phyloP scores from a whole-genome alignment of 768 basidiomycete species.

The Suillus decipiens region DNA sequence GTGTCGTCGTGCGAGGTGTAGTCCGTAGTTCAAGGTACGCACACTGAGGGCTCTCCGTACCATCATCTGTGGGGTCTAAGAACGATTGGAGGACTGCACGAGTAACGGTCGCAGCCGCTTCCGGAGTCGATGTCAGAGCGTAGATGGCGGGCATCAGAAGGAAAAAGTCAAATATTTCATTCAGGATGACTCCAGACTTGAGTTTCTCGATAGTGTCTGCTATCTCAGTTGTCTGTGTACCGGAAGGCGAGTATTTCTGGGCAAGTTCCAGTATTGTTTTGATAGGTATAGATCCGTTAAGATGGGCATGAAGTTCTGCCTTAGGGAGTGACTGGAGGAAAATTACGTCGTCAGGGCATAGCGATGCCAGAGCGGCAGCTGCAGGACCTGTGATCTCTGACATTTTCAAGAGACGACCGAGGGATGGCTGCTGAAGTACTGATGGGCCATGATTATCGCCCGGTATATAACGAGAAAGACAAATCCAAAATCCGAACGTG shows the following conservation, averaged over 20 bases:
- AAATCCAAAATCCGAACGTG: too few species aligned
- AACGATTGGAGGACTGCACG: slow-evolving; percentile 70
- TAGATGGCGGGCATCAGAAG: slow-evolving; percentile 77
- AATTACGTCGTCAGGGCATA: slow-evolving; percentile 49
- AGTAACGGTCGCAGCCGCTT: slow-evolving; percentile 54
- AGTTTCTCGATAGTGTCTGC: slow-evolving; percentile 42
- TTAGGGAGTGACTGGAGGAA: slow-evolving; percentile 73
- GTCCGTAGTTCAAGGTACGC: too few species aligned
- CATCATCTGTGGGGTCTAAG: slow-evolving; percentile 37
- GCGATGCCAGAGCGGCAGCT: slow-evolving; percentile 52
- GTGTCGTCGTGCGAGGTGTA: too few species aligned
- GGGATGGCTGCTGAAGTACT: too few species aligned
- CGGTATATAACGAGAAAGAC: too few species aligned
- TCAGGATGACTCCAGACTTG: slow-evolving; percentile 42
- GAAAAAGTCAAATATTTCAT: slow-evolving; percentile 74
- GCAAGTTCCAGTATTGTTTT: slow-evolving; percentile 57
- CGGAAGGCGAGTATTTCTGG: slow-evolving; percentile 4
- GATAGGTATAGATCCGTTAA: slow-evolving; percentile 83
- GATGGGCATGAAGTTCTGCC: slow-evolving; percentile 84
- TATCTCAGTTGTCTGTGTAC: slow-evolving; percentile 17
- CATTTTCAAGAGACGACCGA: slow-evolving; percentile 3
- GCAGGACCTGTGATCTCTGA: slow-evolving; percentile 33
- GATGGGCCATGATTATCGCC: too few species aligned
- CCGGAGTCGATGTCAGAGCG: slow-evolving; percentile 65
- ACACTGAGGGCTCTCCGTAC: too few species aligned